phyloP scores from a whole-genome alignment of 1,139 yeast species.

The Blastobotrys apis region DNA sequence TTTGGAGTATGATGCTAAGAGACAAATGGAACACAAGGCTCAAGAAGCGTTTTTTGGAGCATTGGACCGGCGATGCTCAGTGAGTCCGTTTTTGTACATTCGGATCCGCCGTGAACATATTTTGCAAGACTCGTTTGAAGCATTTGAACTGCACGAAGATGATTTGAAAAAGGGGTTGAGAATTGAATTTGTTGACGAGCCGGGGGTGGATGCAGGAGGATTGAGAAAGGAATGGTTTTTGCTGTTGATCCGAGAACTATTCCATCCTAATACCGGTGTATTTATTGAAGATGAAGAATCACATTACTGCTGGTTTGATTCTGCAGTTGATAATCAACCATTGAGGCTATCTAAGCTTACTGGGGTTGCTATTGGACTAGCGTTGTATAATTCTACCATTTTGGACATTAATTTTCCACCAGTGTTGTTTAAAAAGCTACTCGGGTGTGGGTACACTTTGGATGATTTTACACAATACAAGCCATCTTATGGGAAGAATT shows the following conservation, averaged over 20 bases:
- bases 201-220: constrained; percentile 95
- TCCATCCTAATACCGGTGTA: constrained; percentile 50
- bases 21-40: constrained; percentile 82
- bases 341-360: constrained; percentile 62
- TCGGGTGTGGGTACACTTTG: constrained; percentile 52
- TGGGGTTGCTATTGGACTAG: constrained; percentile 84
- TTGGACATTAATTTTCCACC: constrained; percentile 73
- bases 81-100: constrained; percentile 66
- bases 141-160: constrained; percentile 52
- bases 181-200: constrained; percentile 79
- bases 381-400: constrained; percentile 85
- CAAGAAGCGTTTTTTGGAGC: constrained; percentile 85
- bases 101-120: constrained; percentile 63
- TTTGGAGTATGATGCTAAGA: constrained; percentile 74
- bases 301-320: constrained; percentile 67
- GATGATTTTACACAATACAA: constrained; percentile 63
- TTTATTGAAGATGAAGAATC: constrained; percentile 61
- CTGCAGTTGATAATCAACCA: constrained; percentile 39
- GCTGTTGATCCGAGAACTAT: constrained; percentile 62
- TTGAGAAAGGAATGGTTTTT: constrained; percentile 89
- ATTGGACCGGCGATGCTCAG: constrained; percentile 53
- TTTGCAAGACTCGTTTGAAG: constrained; percentile 69
- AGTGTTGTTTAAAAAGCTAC: constrained; percentile 68
- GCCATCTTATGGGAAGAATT: constrained; percentile 61
- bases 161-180: constrained; percentile 71